Evolutionary conservation across 2,329 filamentous ascomycete genomes (phyloP).

Genomic region (Fusarium tjaetaba): DNA sequence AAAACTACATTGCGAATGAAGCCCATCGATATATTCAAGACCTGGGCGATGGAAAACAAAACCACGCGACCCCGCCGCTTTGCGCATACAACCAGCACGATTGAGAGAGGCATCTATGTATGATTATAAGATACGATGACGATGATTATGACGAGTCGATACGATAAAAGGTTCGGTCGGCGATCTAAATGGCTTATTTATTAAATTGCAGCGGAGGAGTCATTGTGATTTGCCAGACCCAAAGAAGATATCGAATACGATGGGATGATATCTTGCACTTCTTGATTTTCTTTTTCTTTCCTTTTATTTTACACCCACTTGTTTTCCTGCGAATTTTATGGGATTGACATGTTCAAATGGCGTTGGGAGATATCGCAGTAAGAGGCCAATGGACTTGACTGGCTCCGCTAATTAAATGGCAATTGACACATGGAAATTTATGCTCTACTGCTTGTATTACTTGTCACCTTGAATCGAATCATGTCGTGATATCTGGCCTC

Average conservation of each 20-base stretch:
- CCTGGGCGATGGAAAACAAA: background rate
- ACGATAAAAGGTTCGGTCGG: background rate
- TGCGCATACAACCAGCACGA: background rate
- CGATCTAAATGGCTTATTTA: too few relatives aligned
- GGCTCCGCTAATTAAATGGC: too few relatives aligned
- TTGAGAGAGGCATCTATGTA: background rate
- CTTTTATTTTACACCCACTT: too few relatives aligned
- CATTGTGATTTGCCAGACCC: background rate
- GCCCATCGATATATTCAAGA: conserved; percentile 27
- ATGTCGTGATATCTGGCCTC: background rate
- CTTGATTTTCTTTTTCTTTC: too few relatives aligned
- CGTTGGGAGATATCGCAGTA: accelerated
- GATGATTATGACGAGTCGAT: background rate
- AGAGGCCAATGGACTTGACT: background rate
- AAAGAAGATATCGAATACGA: background rate
- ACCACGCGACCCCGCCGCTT: background rate
- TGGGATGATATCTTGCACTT: background rate
- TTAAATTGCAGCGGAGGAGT: background rate
- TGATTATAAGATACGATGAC: background rate
- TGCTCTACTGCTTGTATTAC: background rate
- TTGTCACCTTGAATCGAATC: accelerated
- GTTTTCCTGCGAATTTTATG: too few relatives aligned
- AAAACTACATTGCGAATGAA: conserved; percentile 35
- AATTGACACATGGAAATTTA: background rate
- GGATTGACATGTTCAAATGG: background rate